Evolutionary conservation across 495 filamentous ascomycete genomes (phyloP), one percentile per base, ranked within the genome.

Genomic region (Penicillium cinerascens): DNA sequence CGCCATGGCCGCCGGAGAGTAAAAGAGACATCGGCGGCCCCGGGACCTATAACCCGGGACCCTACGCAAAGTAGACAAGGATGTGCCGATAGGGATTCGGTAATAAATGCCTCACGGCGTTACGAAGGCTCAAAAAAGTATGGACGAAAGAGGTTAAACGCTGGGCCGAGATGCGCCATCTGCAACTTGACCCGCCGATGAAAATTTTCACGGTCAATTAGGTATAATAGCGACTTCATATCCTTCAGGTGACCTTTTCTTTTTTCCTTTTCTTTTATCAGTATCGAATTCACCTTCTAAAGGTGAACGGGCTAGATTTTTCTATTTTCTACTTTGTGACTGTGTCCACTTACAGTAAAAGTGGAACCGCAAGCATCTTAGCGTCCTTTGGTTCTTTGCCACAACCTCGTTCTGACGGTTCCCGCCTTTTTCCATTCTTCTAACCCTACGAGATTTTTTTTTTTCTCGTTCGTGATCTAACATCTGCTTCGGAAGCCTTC

Each of bases 171-270:
- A 29, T 15, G 17, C 20, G 33, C 42, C 41, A 29, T 44, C 41
- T 49, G 47, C 38, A 49, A 35, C 37, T 25, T 29, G 47, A 45
- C 48, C 56, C 56, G 56, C 56, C 40, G 36, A 49, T 48, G 49
- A 43, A 64, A 69, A 66, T 61, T 61, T 64, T 60, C 62, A 59
- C 50, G 39, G 17, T 37, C 29, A 33, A 13, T 33, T 13, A 13
- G 4, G 11, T 13, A 13, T 10, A 13, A 33, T 13, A 33, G 11
- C 11, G 29, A 48, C 41, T 44, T 23, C 39, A 36, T 48, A 35
- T 15, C 13, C 10, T 33, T 13, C 11, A 33, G 29, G 11, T 33
- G 9, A 33, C 1, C 1, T 29, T 44, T 41, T 37, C 23, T 50
- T 42, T 47, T 8, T 51, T 47, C 35, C 27, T 21, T 23, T 37